phyloP scores from a whole-genome alignment of 352 stramenopile species.

The Aphanomyces cochlioides region DNA sequence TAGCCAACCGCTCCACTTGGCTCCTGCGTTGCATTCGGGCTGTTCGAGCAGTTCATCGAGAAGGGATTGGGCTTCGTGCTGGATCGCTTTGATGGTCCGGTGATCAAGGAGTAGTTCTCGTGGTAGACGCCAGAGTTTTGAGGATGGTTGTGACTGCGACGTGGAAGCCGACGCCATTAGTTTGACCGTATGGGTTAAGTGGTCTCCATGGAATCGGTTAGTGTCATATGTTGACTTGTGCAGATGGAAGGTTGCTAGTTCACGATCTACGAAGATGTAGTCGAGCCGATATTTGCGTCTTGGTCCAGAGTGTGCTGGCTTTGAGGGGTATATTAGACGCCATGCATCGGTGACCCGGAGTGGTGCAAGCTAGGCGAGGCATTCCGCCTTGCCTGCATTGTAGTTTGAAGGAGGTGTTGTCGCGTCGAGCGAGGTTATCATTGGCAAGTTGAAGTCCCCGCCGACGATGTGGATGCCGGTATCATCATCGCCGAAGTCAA shows the following conservation, averaged over 20 bases:
- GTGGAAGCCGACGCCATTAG: too few species aligned
- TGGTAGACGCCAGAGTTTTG: too few species aligned
- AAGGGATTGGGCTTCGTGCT: too few species aligned
- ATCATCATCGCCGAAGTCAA: neutral
- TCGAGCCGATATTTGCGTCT: conserved; percentile 31
- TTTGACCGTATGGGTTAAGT: neutral
- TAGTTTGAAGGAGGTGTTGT: neutral
- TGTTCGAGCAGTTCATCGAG: too few species aligned
- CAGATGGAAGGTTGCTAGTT: neutral
- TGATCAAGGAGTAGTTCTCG: too few species aligned
- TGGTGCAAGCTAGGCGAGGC: conserved; percentile 10
- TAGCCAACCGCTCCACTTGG: too few species aligned
- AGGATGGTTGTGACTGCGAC: too few species aligned
- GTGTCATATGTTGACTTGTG: neutral
- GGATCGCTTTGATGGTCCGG: too few species aligned
- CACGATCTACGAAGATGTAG: conserved; percentile 31
- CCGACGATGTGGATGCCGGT: conserved; percentile 22
- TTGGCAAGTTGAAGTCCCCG: conserved; percentile 28
- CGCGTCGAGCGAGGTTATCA: conserved; percentile 17
- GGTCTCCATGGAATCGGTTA: neutral
- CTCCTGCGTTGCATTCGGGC: too few species aligned
- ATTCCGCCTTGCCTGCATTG: neutral
- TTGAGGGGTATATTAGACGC: conserved; percentile 26
- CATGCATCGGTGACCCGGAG: conserved; percentile 32
- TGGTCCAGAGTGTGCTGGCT: conserved; percentile 15